A percentile compares a stretch with the other conserved stretches of the same genome.
Conservation (phyloP, 345 rosid genomes). For the Salix exigua region DNA sequence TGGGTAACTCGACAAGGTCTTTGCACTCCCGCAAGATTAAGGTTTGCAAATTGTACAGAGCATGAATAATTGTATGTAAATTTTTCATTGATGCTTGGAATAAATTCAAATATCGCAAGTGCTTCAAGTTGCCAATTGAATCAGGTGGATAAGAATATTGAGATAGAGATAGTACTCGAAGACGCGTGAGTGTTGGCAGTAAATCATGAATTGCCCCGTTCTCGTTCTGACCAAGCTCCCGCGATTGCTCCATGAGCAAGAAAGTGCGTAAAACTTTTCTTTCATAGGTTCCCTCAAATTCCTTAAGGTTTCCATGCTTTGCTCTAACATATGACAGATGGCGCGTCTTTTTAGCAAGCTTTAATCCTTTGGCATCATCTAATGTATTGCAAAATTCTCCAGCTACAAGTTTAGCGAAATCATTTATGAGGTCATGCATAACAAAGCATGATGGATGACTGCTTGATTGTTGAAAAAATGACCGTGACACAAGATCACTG, state of each 20-base stretch:
- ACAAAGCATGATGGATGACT: background rate
- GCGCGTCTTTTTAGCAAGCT: conserved; percentile 23
- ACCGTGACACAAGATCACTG: background rate
- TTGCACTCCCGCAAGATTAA: background rate
- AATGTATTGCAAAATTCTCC: conserved; percentile 22
- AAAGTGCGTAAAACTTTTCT: conserved; percentile 35
- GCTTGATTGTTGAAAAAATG: background rate
- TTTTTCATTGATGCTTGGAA: background rate
- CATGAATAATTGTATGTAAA: background rate
- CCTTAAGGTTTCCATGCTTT: conserved; percentile 7
- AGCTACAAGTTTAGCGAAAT: conserved; percentile 32
- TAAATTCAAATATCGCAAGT: conserved; percentile 2
- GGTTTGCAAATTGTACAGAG: background rate
- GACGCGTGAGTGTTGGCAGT: conserved; percentile 20
- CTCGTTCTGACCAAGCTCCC: conserved; percentile 14
- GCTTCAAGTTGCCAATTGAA: conserved; percentile 34
- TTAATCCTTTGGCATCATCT: conserved; percentile 15
- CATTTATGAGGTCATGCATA: conserved; percentile 39
- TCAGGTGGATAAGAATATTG: conserved; percentile 25
- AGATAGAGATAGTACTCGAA: conserved; percentile 38
- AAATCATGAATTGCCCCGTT: conserved; percentile 12
- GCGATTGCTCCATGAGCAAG: conserved; percentile 12
- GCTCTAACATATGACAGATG: conserved; percentile 25
- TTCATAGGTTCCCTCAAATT: conserved; percentile 27
- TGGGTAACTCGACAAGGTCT: background rate